Base-by-base conservation (phyloP, 2,329 filamentous ascomycete species). In the Sphaerostilbella broomeana region DNA sequence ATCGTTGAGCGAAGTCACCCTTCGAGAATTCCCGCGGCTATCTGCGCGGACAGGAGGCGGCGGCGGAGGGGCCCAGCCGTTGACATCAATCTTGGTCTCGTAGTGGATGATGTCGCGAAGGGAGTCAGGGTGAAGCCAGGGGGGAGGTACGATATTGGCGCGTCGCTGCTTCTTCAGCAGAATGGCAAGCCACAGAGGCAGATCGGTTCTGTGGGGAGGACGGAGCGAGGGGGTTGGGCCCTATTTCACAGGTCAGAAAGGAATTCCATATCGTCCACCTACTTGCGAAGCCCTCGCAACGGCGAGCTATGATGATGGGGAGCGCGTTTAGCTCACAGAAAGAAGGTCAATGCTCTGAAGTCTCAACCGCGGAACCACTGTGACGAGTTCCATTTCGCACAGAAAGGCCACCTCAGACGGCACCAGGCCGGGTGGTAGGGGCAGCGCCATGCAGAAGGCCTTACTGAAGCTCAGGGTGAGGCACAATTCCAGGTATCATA, bases 371-470 rank as follows among this genome's bases (percentile, higher is more conserved):
- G 92, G 92, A 35, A 97, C 79, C 16, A 98, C 77, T 0, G 89
- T 95, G 40, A 98, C 84, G 54, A 87, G 77, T 67, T 97, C 90
- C 88, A 95, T 97, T 68, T 98, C 92, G 63, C 89, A 95, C 19
- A 97, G 70, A 57, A 97, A 98, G 35, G 88, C 85, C 31, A 94
- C 84, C 67, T 98, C 92, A 48, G 85, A 73, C 44, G 92, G 87
- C 52, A 85, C 83, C 30, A 95, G 74, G 61, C 67, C 72, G 36
- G 61, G 53, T 4, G 69, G 69, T 11, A 75, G 59, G 20, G 71
- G 68, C 35, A 72, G 58, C 21, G 72, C 72, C 72, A 75, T 75
- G 28, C 17, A 17, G 32, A 22, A 11, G 12, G 15, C n/a, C n/a
- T 11, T 19, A 9, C n/a, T 22, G n/a, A 21, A 25, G 18, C 15